phyloP scores from a whole-genome alignment of 2,329 filamentous ascomycete genomes.

The Bisporella sp. region DNA sequence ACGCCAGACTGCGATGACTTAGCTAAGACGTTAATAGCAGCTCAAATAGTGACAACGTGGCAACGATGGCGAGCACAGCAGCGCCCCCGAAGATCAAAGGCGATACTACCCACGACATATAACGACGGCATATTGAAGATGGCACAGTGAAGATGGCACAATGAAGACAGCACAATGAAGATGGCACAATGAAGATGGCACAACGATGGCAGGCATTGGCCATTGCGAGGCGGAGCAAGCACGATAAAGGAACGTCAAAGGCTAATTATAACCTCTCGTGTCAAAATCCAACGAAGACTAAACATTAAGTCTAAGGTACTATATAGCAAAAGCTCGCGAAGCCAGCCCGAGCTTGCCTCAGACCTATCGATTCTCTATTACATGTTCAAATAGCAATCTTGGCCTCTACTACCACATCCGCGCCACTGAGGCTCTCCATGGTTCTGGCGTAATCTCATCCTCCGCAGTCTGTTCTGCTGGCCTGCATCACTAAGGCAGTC shows the following conservation, averaged over 20 bases:
- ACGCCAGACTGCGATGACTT: neutral
- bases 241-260: conserved; percentile 5
- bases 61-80: no score
- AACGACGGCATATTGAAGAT: conserved; percentile 1
- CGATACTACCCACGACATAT: conserved; percentile 4
- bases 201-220: neutral
- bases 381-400: neutral
- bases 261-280: neutral
- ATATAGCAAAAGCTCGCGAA: neutral
- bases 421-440: conserved; percentile 11
- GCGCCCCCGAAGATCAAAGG: neutral
- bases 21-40: neutral
- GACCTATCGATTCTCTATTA: neutral
- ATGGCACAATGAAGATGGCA: conserved; percentile 4
- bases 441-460: conserved; percentile 4
- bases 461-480: neutral
- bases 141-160: conserved; percentile 2
- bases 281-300: conserved; percentile 4
- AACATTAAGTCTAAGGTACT: conserved; percentile 7
- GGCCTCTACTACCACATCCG: conserved; percentile 4
- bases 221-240: neutral
- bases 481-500: neutral
- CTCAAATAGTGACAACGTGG: no score
- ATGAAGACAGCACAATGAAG: no score
- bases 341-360: neutral